Evolutionary conservation across 148 eudicot genomes (phyloP), one percentile per base, ranked within the genome.

Genomic region (Simmondsia chinensis): DNA sequence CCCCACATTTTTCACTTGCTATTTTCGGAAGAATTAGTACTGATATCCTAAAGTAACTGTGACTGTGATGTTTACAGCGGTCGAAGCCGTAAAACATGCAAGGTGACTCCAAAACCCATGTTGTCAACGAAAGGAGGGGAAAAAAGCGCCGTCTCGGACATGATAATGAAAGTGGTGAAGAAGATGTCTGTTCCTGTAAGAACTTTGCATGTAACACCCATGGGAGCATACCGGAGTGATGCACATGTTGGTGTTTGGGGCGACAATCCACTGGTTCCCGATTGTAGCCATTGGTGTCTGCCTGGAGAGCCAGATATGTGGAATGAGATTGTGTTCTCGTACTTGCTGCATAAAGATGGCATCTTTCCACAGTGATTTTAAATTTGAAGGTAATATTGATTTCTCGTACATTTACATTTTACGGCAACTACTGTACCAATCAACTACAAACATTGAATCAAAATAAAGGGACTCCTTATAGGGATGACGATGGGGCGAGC

Each of bases 301-400:
- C 96, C 96, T 39, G 96, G 96, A 23, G 60, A 82, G 28, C 96
- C 96, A 21, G 96, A 87, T 68, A 67, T 44, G 55, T 87, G 94
- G 96, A 87, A 87, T 61, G 94, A 87, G 57, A 59, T 87, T 15
- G 57, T 87, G 10, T 70, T 87, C 69, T 57, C 78, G 4, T 68
- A 69, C 58, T 64, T 87, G 28, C 62, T 74, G 18, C 64, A 60
- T n/a, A 65, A 60, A 48, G 71, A 60, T 39, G 48, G 52, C 7
- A 37, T 51, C 20, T 23, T 51, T 43, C 46, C 26, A 12, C 52
- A 38, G 2, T 12, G 12, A 55, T 50, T 33, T 48, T 16, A 37
- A 25, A 54, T 39, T 9, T 63, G 43, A 56, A 56, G 68, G 62
- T 63, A 30, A 42, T 13, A 33, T 1, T 14, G 1, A 21, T 63